Evolutionary conservation across 2,329 filamentous ascomycete genomes (phyloP).

Genomic region (Tolypocladium sp.): DNA sequence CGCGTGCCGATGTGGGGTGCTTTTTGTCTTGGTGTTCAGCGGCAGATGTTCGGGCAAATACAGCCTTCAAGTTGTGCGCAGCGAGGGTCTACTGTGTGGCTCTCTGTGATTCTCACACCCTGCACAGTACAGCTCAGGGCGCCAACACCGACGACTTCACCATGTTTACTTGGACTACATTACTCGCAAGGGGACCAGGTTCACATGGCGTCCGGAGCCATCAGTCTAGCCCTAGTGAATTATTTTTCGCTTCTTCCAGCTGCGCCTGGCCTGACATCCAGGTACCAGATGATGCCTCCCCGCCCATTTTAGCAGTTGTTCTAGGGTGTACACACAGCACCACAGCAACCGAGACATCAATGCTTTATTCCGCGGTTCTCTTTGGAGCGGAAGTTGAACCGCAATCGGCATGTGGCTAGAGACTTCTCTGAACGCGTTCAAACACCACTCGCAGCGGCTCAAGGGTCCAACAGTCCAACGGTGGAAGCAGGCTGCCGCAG

Average conservation of each 20-base stretch:
- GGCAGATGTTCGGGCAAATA: conserved; percentile 19
- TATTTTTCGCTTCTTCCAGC: too few species aligned
- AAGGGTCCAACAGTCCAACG: background rate
- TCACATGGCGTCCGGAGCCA: background rate
- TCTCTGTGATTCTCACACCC: background rate
- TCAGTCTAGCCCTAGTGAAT: background rate
- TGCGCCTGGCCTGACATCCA: background rate
- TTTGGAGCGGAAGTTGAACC: too few species aligned
- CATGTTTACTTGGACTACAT: background rate
- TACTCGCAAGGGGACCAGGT: background rate
- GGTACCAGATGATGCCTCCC: background rate
- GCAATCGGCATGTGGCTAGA: too few species aligned
- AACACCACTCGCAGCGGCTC: background rate
- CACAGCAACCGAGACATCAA: too few species aligned
- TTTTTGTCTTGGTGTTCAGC: conserved; percentile 6
- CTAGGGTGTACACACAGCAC: too few species aligned
- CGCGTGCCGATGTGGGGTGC: conserved; percentile 26
- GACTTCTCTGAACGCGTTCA: background rate
- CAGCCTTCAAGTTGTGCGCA: background rate
- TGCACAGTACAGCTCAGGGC: background rate
- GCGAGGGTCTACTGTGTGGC: background rate
- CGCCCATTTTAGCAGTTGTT: background rate
- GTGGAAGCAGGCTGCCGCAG: background rate
- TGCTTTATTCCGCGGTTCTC: too few species aligned
- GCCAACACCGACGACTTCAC: background rate